phyloP scores from a whole-genome alignment of 2,329 filamentous ascomycete genomes.

The Claviceps citrina region DNA sequence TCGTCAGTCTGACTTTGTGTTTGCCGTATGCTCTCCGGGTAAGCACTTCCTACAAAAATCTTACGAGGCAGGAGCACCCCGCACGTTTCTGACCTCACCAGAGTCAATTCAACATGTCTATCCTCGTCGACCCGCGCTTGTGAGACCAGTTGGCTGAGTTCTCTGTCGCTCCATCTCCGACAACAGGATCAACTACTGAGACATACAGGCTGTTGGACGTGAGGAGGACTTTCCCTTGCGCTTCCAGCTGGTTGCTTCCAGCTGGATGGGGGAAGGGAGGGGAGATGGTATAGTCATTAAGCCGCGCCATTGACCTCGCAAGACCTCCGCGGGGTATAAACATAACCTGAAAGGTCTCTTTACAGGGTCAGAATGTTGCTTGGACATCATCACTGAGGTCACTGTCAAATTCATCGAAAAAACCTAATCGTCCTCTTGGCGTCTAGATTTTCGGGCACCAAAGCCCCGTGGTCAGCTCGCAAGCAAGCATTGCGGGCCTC shows the following conservation, averaged over 20 bases:
- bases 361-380: constrained; percentile 54
- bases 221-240: too few species aligned
- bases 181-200: too few species aligned
- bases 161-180: too few species aligned
- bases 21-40: not conserved
- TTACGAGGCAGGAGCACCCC: not conserved
- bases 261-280: too few species aligned
- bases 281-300: constrained; percentile 52
- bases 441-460: constrained; percentile 45
- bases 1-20: not conserved
- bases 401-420: constrained; percentile 53
- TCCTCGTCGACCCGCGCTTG: not conserved
- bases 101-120: not conserved
- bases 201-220: not conserved
- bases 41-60: too few species aligned
- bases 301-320: constrained; percentile 49
- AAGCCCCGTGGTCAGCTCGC: constrained; percentile 59
- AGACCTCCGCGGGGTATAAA: constrained; percentile 58
- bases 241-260: too few species aligned
- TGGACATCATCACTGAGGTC: constrained; percentile 55
- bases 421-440: too few species aligned
- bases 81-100: not conserved
- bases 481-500: constrained; percentile 63
- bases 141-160: too few species aligned
- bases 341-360: constrained; percentile 55